phyloP scores from a whole-genome alignment of 2,329 filamentous ascomycete species.

The Lasiodiplodia theobromae region DNA sequence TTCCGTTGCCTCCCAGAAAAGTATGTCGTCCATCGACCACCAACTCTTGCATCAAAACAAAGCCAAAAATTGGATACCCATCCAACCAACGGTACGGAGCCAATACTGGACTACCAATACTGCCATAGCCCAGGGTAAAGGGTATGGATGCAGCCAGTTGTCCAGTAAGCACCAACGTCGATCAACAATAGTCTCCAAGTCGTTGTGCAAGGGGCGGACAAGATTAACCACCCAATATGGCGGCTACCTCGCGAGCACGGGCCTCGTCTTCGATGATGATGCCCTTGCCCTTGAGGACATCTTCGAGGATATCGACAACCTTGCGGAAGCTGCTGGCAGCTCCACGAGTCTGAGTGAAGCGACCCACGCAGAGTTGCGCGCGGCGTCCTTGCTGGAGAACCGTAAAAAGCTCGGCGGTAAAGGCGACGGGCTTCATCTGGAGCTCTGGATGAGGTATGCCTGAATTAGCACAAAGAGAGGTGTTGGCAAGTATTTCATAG shows the following conservation, averaged over 20 bases:
- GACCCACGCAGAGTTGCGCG: constrained; percentile 78
- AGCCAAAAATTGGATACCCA: constrained; percentile 8
- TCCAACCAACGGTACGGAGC: constrained; percentile 6
- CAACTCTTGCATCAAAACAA: constrained; percentile 15
- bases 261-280: constrained; percentile 68
- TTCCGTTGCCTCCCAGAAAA: neutral
- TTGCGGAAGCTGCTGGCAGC: constrained; percentile 88
- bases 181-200: neutral
- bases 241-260: constrained; percentile 1
- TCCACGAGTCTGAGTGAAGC: constrained; percentile 90
- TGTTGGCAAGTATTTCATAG: constrained; percentile 4
- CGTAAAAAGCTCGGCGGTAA: constrained; percentile 86
- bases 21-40: neutral
- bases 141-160: neutral
- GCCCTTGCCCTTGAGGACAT: constrained; percentile 69
- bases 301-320: constrained; percentile 78
- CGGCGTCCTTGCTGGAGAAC: constrained; percentile 85
- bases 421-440: constrained; percentile 84
- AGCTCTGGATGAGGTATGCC: constrained; percentile 63
- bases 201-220: neutral
- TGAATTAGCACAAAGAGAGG: neutral
- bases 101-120: constrained; percentile 2
- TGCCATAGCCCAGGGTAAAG: neutral
- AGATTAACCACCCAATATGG: neutral
- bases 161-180: neutral